These are phyloP conservation scores for Cardiospermum halicacabum DNA, from an alignment of 345 rosid species.

Conservation along the genomic window DNA sequence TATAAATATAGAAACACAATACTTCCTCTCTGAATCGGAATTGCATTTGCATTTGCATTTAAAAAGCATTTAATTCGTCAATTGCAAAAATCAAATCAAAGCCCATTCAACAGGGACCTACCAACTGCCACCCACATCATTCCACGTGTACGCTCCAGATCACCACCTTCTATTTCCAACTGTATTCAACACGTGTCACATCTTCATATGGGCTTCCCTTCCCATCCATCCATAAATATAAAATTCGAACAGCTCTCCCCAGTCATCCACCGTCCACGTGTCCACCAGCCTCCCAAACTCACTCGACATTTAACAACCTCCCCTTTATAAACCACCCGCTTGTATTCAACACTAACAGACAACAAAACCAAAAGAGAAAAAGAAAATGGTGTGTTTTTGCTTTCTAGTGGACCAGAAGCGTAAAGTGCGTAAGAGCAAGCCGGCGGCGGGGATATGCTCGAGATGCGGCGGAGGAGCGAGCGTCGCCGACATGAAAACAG, in stretches of 20 bases:
- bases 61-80: background rate
- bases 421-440: constrained; percentile 70
- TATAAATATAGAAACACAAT: no score
- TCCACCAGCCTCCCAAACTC: background rate
- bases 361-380: no score
- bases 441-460: constrained; percentile 86
- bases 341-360: background rate
- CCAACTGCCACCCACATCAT: constrained; percentile 6
- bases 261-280: background rate
- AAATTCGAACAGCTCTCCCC: background rate
- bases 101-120: background rate
- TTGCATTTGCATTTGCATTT: no score
- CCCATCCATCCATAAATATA: background rate
- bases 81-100: background rate
- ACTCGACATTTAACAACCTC: constrained; percentile 10
- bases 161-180: background rate
- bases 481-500: constrained; percentile 90
- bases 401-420: constrained; percentile 84
- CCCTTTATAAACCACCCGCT: no score
- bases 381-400: constrained; percentile 62
- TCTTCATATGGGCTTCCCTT: background rate
- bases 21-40: no score
- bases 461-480: constrained; percentile 95
- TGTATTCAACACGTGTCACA: constrained; percentile 4
- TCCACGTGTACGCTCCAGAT: constrained; percentile 10